Base-by-base conservation (phyloP, 805 yeast species). In the Yarrowia deformans region DNA sequence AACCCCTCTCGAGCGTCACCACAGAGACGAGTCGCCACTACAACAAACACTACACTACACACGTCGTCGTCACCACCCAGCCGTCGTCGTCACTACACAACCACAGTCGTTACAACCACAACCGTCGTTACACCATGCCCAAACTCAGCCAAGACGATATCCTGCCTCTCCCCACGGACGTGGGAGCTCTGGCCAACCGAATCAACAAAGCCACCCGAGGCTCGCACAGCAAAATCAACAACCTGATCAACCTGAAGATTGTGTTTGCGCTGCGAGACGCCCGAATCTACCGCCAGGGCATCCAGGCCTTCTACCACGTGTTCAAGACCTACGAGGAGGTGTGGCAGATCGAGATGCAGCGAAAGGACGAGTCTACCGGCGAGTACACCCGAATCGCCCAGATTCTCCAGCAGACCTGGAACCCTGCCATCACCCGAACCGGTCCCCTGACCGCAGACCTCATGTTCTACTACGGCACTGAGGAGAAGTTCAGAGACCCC, bases 151-250 rank as follows among this genome's bases (percentile, higher is more conserved):
- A 71, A 45, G 70, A 69, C 48, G 90, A 88, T 75, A 84, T 88
- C 42, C 83, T 91, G 40, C 97, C 97, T 1, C 82, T 86, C n/a
- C 88, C 89, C 69, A 84, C 85, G n/a, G 97, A 91, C 76, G 80
- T 88, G 18, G 97, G 93, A 34, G 97, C 97, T 8, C 81, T 91
- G 67, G 97, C 88, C 58, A 91, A 91, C 82, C 82, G 97, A 76
- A 91, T 91, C 75, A 91, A 91, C 77, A 76, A 77, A 60, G 88
- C 87, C 74, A 91, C 97, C 1, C 82, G 88, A 71, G 78, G 81
- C 18, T 82, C 83, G 37, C 97, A 91, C 80, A 87, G 88, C 76
- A 84, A 84, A 72, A 87, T 91, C 68, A 86, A 90, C 77, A 88
- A 88, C 71, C 79, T 86, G 75, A 87, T 91, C 79, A 85, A 89